Evolutionary conservation across 805 yeast species (phyloP).

Genomic region (Pichia heedii): DNA sequence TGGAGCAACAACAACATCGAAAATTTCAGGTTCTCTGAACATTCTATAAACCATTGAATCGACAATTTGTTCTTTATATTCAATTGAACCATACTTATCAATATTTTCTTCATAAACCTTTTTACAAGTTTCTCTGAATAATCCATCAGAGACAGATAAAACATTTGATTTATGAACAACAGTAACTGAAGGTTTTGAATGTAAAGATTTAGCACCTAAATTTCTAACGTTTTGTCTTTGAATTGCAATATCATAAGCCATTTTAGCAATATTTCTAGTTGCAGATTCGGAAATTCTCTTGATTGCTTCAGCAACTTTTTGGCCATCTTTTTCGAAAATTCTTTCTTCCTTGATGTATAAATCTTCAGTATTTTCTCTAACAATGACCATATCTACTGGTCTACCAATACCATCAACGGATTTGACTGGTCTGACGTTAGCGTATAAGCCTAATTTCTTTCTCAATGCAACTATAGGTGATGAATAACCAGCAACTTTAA

Average conservation of each 20-base stretch:
- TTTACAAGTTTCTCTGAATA: constrained; percentile 83
- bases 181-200: constrained; percentile 58
- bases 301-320: constrained; percentile 92
- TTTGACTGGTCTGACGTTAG: constrained; percentile 97
- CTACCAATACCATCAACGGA: constrained; percentile 78
- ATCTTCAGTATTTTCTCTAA: constrained; percentile 98
- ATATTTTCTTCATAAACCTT: constrained; percentile 49
- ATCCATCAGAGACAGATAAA: constrained; percentile 83
- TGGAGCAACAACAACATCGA: constrained; percentile 98
- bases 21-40: constrained; percentile 97
- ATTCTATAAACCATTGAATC: constrained; percentile 98
- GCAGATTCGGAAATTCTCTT: constrained; percentile 92
- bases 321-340: constrained; percentile 69
- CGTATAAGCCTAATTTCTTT: constrained; percentile 88
- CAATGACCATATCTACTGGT: constrained; percentile 95
- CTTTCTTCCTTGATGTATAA: constrained; percentile 91
- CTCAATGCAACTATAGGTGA: constrained; percentile 98
- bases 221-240: constrained; percentile 79
- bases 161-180: constrained; percentile 97
- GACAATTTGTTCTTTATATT: constrained; percentile 89
- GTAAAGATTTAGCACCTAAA: constrained; percentile 46
- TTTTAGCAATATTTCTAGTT: constrained; percentile 74
- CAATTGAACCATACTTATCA: constrained; percentile 49
- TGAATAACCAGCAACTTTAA: constrained; percentile 92
- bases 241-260: constrained; percentile 87